Evolutionary conservation across 306 rosid genomes (phyloP).

Genomic region (Ziziphus jujuba): DNA sequence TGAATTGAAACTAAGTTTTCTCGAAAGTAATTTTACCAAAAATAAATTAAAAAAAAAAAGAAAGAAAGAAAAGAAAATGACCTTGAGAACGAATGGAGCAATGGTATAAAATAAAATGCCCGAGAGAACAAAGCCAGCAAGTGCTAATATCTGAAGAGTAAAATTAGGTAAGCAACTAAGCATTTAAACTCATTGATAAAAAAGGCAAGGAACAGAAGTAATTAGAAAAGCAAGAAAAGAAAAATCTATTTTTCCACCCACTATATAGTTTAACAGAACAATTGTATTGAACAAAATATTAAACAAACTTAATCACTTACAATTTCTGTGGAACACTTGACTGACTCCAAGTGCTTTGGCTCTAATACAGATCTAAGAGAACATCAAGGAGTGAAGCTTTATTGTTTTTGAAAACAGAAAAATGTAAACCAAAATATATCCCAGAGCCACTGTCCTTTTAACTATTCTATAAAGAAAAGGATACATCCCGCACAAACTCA

Average conservation of each 20-base stretch:
- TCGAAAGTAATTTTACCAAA: too few relatives aligned
- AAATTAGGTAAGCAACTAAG: not conserved
- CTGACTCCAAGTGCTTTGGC: conserved; percentile 49
- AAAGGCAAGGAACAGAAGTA: not conserved
- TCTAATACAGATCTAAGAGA: conserved; percentile 50
- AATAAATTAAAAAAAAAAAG: too few relatives aligned
- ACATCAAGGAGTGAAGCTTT: conserved; percentile 28
- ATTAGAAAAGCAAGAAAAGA: too few relatives aligned
- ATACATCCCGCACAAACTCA: conserved; percentile 55
- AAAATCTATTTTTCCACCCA: too few relatives aligned
- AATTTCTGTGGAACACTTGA: conserved; percentile 47
- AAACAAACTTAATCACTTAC: conserved; percentile 34
- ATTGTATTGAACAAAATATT: not conserved
- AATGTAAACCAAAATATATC: not conserved
- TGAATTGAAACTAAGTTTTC: too few relatives aligned
- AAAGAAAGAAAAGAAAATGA: not conserved
- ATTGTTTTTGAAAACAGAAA: not conserved
- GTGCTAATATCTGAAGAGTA: conserved; percentile 30
- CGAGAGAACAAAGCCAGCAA: conserved; percentile 26
- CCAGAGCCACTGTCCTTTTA: not conserved
- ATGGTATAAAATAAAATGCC: conserved; percentile 33
- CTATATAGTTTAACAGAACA: not conserved
- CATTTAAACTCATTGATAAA: not conserved
- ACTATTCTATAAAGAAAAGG: conserved; percentile 29
- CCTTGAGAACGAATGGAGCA: conserved; percentile 35